Percentiles rank a stretch among this genome's conserved stretches.
These are phyloP conservation scores for Cryomyces minteri DNA, from an alignment of 495 filamentous ascomycete species.

Conservation along the genomic window DNA sequence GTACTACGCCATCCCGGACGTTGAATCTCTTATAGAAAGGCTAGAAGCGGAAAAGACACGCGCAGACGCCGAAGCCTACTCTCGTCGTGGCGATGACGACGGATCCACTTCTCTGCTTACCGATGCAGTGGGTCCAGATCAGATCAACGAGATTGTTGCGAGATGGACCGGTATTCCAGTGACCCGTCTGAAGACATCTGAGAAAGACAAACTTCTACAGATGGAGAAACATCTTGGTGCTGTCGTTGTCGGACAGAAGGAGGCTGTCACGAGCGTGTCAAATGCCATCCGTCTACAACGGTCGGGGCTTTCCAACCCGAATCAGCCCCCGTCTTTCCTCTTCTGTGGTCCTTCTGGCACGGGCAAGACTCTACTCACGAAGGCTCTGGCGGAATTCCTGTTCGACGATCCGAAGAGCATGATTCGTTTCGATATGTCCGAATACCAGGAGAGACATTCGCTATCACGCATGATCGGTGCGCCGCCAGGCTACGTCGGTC, in stretches of 20 bases:
- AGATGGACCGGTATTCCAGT: slow-evolving; percentile 96
- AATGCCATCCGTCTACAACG: slow-evolving; percentile 92
- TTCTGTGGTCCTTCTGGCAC: slow-evolving; percentile 98
- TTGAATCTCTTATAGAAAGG: slow-evolving; percentile 54
- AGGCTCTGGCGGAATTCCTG: slow-evolving; percentile 90
- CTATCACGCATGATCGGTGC: slow-evolving; percentile 96
- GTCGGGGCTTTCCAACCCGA: slow-evolving; percentile 83
- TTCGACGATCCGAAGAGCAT: slow-evolving; percentile 96
- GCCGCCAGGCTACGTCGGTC: slow-evolving; percentile 90
- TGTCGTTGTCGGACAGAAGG: slow-evolving; percentile 80
- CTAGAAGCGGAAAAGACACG: slow-evolving; percentile 65
- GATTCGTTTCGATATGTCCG: slow-evolving; percentile 99
- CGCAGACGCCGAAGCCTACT: slow-evolving; percentile 56
- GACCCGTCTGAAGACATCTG: slow-evolving; percentile 77
- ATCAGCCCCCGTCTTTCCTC: slow-evolving; percentile 90
- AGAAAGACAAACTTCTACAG: slow-evolving; percentile 89
- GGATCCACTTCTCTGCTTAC: slow-evolving; percentile 45
- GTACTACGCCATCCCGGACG: slow-evolving; percentile 94
- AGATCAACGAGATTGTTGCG: slow-evolving; percentile 97
- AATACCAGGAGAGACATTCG: slow-evolving; percentile 95
- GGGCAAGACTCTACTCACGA: slow-evolving; percentile 91
- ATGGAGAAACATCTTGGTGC: slow-evolving; percentile 79
- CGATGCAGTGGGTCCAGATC: slow-evolving; percentile 87
- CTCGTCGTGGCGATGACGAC: slow-evolving; percentile 32
- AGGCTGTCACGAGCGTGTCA: slow-evolving; percentile 84